Conservation (phyloP, 805 yeast species). For the Barnettozyma sp. region DNA sequence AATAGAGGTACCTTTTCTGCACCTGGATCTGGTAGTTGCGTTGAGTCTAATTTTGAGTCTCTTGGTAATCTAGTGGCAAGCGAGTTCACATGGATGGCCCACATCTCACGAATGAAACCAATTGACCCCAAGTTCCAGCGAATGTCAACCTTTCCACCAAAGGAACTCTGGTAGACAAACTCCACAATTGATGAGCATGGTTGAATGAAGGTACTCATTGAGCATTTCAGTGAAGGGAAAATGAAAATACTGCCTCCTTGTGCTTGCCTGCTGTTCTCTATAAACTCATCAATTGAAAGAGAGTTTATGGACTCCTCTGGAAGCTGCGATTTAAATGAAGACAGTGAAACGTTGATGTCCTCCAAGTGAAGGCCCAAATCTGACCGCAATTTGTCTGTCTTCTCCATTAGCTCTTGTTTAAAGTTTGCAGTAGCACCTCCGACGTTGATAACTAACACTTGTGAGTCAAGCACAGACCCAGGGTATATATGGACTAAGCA, state of each 20-base stretch:
- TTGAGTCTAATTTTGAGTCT: conserved; percentile 7
- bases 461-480: conserved; percentile 68
- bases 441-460: conserved; percentile 58
- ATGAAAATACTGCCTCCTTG: conserved; percentile 74
- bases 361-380: conserved; percentile 53
- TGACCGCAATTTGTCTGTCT: conserved; percentile 32
- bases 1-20: conserved; percentile 18
- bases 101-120: conserved; percentile 86
- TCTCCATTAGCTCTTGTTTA: conserved; percentile 37
- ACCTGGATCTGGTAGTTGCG: conserved; percentile 7
- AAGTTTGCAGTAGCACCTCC: conserved; percentile 50
- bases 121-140: conserved; percentile 93
- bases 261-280: conserved; percentile 48
- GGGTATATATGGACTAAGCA: conserved; percentile 70
- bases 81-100: conserved; percentile 76
- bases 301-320: conserved; percentile 42
- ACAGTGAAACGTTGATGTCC: conserved; percentile 60
- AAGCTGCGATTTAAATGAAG: conserved; percentile 45
- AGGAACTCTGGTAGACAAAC: conserved; percentile 60
- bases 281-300: conserved; percentile 48
- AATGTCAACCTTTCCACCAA: conserved; percentile 86
- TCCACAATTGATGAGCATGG: conserved; percentile 48
- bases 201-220: conserved; percentile 70
- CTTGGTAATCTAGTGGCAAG: conserved; percentile 52
- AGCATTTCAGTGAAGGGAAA: conserved; percentile 67